phyloP scores from a whole-genome alignment of 2,329 filamentous ascomycete genomes.

The Pseudogymnoascus sp. region DNA sequence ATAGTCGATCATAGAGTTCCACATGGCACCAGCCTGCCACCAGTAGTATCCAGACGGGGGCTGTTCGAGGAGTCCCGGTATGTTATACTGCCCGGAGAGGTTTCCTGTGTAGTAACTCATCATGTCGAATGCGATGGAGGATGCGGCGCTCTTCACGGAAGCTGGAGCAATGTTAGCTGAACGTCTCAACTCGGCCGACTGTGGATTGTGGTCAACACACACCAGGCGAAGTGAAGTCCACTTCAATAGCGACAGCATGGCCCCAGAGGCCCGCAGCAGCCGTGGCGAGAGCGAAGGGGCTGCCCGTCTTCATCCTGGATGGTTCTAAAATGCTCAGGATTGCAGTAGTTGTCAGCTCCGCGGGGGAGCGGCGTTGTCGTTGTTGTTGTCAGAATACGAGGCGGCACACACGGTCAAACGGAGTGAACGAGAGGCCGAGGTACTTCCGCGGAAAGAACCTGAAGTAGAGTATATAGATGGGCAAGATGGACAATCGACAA shows the following conservation, averaged over 20 bases:
- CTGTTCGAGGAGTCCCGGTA: constrained; percentile 41
- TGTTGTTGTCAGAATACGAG: neutral
- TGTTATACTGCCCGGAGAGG: constrained; percentile 32
- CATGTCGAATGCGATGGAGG: constrained; percentile 29
- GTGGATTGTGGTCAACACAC: constrained; percentile 8
- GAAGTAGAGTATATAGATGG: neutral
- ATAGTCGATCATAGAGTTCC: constrained; percentile 51
- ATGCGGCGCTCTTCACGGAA: constrained; percentile 26
- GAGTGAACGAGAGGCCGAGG: neutral
- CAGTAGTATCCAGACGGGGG: constrained; percentile 42
- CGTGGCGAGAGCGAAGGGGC: neutral
- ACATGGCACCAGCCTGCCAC: constrained; percentile 57
- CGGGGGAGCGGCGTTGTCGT: neutral
- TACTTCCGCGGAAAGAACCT: neutral
- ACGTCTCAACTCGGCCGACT: constrained; percentile 32
- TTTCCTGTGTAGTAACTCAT: constrained; percentile 35
- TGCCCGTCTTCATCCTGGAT: neutral
- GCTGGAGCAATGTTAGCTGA: constrained; percentile 33
- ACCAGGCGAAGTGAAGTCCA: constrained; percentile 23
- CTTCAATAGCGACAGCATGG: constrained; percentile 16
- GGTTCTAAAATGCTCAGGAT: neutral
- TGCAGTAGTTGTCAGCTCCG: neutral
- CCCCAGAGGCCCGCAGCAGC: neutral
- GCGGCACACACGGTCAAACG: neutral
- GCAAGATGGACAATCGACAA: neutral